phyloP scores from a whole-genome alignment of 495 filamentous ascomycete species.

The Glonium stellatum region DNA sequence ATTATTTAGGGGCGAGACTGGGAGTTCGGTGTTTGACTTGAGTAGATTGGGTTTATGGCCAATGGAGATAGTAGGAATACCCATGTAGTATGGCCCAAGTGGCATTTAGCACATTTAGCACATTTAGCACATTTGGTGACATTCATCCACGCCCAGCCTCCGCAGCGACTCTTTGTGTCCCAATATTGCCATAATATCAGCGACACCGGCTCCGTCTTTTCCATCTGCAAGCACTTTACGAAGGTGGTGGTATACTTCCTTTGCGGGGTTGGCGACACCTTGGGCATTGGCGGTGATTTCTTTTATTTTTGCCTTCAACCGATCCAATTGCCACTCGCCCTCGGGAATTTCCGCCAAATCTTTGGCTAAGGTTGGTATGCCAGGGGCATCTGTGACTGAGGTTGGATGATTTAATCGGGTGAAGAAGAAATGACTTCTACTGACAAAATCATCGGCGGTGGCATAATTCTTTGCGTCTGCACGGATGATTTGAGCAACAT shows the following conservation, averaged over 20 bases:
- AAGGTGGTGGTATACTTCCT: slow-evolving; percentile 27
- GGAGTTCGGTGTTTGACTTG: too few relatives aligned
- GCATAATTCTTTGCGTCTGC: slow-evolving; percentile 58
- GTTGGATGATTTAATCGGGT: slow-evolving; percentile 26
- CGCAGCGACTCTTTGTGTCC: slow-evolving; percentile 28
- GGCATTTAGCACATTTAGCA: too few relatives aligned
- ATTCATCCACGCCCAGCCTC: slow-evolving; percentile 29
- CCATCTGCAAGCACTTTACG: slow-evolving; percentile 23
- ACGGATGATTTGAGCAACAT: slow-evolving; percentile 48
- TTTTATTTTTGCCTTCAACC: slow-evolving; percentile 5
- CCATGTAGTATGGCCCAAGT: too few relatives aligned
- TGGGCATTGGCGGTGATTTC: slow-evolving; percentile 13
- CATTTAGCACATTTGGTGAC: too few relatives aligned
- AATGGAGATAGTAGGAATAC: too few relatives aligned
- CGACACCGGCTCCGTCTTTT: slow-evolving; percentile 30
- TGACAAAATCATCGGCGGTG: slow-evolving; percentile 49
- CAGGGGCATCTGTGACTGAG: slow-evolving; percentile 4
- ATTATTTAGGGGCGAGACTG: too few relatives aligned
- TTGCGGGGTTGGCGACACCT: background rate
- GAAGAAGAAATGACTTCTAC: slow-evolving; percentile 60
- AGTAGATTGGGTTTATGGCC: too few relatives aligned
- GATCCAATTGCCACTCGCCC: slow-evolving; percentile 13
- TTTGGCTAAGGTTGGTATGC: background rate
- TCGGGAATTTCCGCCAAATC: slow-evolving; percentile 9
- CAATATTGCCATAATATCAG: slow-evolving; percentile 30